Percentiles rank a stretch among this genome's conserved stretches.
Conservation (phyloP, 2,329 filamentous ascomycete species). For the Alternaria sp. region DNA sequence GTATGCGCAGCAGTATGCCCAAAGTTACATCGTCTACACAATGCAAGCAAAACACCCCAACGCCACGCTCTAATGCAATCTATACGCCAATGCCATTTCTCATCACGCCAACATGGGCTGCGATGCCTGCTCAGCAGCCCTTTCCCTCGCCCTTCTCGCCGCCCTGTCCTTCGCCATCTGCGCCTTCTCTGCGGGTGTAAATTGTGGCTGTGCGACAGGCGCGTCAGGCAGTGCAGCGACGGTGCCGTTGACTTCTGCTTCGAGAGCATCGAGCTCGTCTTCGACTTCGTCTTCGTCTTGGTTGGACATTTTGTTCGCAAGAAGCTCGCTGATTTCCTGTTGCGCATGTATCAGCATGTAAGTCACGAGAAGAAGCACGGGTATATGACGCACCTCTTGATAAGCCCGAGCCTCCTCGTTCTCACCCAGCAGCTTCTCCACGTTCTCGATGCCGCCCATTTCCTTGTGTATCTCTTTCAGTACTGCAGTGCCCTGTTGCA, state of each 20-base stretch:
- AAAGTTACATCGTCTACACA: conserved; percentile 3
- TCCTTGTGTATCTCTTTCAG: conserved; percentile 91
- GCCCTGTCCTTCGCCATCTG: conserved; percentile 46
- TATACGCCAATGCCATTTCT: conserved; percentile 18
- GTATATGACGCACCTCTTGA: conserved; percentile 70
- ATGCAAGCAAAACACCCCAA: conserved; percentile 32
- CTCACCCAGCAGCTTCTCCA: conserved; percentile 95
- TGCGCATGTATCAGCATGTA: conserved; percentile 12
- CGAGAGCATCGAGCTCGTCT: conserved; percentile 86
- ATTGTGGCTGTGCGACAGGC: conserved; percentile 46
- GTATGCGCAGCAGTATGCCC: conserved; percentile 1
- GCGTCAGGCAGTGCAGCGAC: conserved; percentile 50
- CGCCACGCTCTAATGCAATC: conserved; percentile 49
- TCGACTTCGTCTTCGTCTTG: conserved; percentile 98
- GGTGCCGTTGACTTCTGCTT: conserved; percentile 65
- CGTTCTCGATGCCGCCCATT: conserved; percentile 92
- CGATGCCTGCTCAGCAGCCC: conserved; percentile 43
- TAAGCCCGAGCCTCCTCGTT: conserved; percentile 90
- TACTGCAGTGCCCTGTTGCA: conserved; percentile 90
- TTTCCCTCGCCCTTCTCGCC: conserved; percentile 44
- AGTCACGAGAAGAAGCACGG: not conserved
- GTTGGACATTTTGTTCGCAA: conserved; percentile 86
- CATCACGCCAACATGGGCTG: conserved; percentile 51
- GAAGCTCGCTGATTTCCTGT: conserved; percentile 90
- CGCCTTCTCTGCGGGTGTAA: conserved; percentile 41